Evolutionary conservation across 441 rosid genomes (phyloP).

Genomic region (Pelargonium hybrid): DNA sequence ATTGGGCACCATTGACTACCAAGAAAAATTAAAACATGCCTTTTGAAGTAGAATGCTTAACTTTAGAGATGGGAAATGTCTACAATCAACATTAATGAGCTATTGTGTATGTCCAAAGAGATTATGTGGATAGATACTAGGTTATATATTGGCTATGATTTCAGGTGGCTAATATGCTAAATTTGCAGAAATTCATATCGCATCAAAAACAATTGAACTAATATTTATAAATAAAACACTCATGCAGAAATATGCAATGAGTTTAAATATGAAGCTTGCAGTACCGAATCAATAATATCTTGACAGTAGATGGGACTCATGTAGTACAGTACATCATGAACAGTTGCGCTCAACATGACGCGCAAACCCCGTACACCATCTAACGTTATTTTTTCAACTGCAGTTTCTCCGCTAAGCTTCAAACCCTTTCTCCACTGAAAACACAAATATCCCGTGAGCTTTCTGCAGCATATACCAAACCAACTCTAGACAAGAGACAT

Average conservation of each 20-base stretch:
- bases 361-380: conserved; percentile 94
- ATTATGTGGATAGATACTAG: not conserved
- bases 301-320: conserved; percentile 99
- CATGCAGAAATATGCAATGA: not conserved
- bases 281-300: conserved; percentile 87
- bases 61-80: no score
- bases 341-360: conserved; percentile 83
- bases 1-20: not conserved
- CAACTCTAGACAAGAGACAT: not conserved
- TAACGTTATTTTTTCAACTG: conserved; percentile 86
- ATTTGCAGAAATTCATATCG: not conserved
- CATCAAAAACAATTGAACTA: not conserved
- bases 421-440: conserved; percentile 97
- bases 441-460: conserved; percentile 15
- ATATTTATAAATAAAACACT: not conserved
- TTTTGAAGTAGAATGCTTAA: no score
- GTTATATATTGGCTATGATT: not conserved
- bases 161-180: not conserved
- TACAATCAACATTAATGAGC: not conserved
- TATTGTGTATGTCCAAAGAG: not conserved
- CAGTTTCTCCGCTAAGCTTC: conserved; percentile 93
- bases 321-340: conserved; percentile 92
- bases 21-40: not conserved
- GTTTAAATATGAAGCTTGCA: conserved; percentile 10
- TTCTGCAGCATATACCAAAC: not conserved